phyloP scores from a whole-genome alignment of 2,329 filamentous ascomycete species.

The Fusarium nanum region DNA sequence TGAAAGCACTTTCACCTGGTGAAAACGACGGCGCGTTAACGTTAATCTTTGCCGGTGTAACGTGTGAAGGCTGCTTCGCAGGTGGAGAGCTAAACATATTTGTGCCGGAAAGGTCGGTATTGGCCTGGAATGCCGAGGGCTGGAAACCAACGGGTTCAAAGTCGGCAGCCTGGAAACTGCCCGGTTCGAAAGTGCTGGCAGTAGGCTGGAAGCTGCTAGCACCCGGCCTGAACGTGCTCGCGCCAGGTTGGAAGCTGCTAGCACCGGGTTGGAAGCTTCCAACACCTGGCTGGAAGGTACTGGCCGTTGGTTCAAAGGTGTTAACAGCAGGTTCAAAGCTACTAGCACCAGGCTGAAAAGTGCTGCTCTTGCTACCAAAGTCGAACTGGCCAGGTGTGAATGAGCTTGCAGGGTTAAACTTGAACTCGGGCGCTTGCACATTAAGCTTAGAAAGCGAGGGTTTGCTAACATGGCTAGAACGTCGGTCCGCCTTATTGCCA shows the following conservation, averaged over 20 bases:
- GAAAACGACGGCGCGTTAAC: constrained; percentile 77
- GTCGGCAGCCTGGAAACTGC: constrained; percentile 18
- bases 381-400: constrained; percentile 43
- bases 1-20: constrained; percentile 73
- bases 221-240: constrained; percentile 18
- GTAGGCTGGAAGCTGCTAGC: constrained; percentile 50
- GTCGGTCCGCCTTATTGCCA: constrained; percentile 51
- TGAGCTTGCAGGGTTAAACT: constrained; percentile 69
- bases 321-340: constrained; percentile 41
- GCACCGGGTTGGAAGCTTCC: constrained; percentile 17
- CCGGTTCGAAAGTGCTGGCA: constrained; percentile 24
- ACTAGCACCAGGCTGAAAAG: constrained; percentile 59
- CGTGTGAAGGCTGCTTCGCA: constrained; percentile 26
- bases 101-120: constrained; percentile 18
- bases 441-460: constrained; percentile 84
- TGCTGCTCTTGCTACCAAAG: constrained; percentile 48
- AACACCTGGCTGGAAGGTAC: constrained; percentile 56
- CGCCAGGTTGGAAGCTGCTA: constrained; percentile 20
- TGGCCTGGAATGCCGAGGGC: constrained; percentile 60
- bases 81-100: constrained; percentile 39
- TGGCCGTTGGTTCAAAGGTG: constrained; percentile 39
- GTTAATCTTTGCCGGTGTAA: constrained; percentile 68
- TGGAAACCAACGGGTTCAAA: constrained; percentile 50
- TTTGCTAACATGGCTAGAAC: constrained; percentile 72
- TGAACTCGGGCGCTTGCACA: constrained; percentile 89